Conservation (phyloP, 805 yeast species). For the Candida berthetii region DNA sequence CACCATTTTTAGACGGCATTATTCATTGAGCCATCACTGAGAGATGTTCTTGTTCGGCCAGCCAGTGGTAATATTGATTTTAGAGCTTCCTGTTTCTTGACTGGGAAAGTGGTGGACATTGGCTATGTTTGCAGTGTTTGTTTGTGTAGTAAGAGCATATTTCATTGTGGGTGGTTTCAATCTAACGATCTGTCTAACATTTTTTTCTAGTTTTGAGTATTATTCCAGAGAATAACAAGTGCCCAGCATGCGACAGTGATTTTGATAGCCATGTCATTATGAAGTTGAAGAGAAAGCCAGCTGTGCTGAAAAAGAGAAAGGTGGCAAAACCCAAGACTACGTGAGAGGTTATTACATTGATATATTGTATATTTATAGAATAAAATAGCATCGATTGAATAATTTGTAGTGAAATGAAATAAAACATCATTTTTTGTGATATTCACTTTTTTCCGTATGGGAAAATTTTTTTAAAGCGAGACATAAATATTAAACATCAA, state of each 20-base stretch:
- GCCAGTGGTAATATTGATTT: conserved; percentile 85
- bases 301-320: conserved; percentile 31
- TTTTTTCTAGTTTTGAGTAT: conserved; percentile 40
- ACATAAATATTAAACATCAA: no score
- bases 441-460: no score
- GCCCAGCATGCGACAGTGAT: conserved; percentile 83
- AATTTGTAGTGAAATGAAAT: no score
- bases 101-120: conserved; percentile 85
- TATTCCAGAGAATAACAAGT: conserved; percentile 58
- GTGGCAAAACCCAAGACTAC: background rate
- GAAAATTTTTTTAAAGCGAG: no score
- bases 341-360: no score
- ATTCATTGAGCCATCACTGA: conserved; percentile 77
- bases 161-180: no score
- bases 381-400: no score
- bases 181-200: no score
- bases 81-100: conserved; percentile 88
- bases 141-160: conserved; percentile 63
- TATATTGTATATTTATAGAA: no score
- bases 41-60: conserved; percentile 74
- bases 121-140: conserved; percentile 97
- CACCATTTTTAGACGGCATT: conserved; percentile 52
- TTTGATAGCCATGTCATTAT: conserved; percentile 62
- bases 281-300: conserved; percentile 55
- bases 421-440: no score